A percentile compares a stretch with the other conserved stretches of the same genome.
Evolutionary conservation across 139 green algal species (phyloP).

Genomic region (Ettlia oleoabundans): DNA sequence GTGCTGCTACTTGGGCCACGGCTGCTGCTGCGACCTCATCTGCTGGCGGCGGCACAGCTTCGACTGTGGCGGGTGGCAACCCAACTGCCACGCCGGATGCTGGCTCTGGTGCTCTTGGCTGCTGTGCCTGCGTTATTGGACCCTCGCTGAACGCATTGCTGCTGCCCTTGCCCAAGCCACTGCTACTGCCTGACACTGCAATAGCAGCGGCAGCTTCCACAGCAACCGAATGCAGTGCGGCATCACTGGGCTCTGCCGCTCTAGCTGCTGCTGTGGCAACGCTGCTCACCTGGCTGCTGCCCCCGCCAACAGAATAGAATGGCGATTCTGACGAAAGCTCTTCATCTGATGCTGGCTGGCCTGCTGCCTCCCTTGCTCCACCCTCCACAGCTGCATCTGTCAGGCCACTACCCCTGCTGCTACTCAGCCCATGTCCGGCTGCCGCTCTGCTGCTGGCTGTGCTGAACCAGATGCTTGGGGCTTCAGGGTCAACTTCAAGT

Average conservation of each 20-base stretch:
- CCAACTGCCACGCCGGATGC: not conserved
- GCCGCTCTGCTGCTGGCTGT: not conserved
- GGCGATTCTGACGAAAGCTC: not conserved
- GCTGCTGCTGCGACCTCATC: not conserved
- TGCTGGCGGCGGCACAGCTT: not conserved
- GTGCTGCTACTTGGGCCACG: not conserved
- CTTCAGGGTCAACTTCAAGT: slow-evolving; percentile 14
- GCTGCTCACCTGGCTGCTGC: not conserved
- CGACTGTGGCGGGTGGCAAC: not conserved
- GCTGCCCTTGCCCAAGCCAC: too few relatives aligned
- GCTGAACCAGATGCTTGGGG: slow-evolving; percentile 36
- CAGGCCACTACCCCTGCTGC: too few relatives aligned
- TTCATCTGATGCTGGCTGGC: not conserved
- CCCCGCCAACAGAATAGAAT: not conserved
- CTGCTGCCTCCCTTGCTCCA: not conserved
- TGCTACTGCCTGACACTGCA: too few relatives aligned
- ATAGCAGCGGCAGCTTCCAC: slow-evolving; percentile 14
- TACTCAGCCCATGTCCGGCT: not conserved
- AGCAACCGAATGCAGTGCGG: not conserved
- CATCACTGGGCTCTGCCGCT: not conserved
- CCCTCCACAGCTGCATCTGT: too few relatives aligned
- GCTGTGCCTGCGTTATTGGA: not conserved
- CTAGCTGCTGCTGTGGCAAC: not conserved
- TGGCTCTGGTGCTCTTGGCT: not conserved
- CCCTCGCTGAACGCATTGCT: too few relatives aligned